Conservation (phyloP, 768 basidiomycete genomes). For the Collybia sp. region DNA sequence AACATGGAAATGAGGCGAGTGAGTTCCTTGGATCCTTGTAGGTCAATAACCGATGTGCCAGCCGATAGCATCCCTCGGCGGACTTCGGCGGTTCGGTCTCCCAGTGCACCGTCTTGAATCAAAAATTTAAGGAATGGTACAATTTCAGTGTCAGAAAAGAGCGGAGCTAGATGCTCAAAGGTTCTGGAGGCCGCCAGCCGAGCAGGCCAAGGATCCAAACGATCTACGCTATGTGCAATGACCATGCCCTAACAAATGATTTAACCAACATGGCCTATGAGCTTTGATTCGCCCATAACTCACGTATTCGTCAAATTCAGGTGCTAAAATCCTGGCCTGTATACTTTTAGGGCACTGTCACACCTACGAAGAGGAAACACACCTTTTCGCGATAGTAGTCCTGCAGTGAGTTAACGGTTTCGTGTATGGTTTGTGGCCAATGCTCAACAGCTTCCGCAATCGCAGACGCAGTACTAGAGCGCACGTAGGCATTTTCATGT, state of each 20-base stretch:
- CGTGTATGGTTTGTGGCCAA: slow-evolving; percentile 54
- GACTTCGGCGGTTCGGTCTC: slow-evolving; percentile 79
- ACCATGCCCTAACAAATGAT: slow-evolving; percentile 74
- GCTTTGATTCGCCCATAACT: slow-evolving; percentile 16
- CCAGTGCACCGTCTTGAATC: slow-evolving; percentile 80
- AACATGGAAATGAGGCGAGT: slow-evolving; percentile 77
- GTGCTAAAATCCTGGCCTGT: slow-evolving; percentile 80
- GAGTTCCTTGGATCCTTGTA: slow-evolving; percentile 70
- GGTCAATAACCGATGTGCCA: slow-evolving; percentile 76
- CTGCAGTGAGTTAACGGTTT: slow-evolving; percentile 50
- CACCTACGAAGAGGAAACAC: slow-evolving; percentile 1
- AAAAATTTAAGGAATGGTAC: slow-evolving; percentile 80
- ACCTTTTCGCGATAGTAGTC: slow-evolving; percentile 84
- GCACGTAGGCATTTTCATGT: slow-evolving; percentile 78
- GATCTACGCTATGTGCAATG: slow-evolving; percentile 79
- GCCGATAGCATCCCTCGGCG: slow-evolving; percentile 86
- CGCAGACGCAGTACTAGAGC: slow-evolving; percentile 64
- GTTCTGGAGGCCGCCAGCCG: slow-evolving; percentile 70
- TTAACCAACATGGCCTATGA: slow-evolving; percentile 4
- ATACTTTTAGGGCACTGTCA: not conserved
- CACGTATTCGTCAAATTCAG: slow-evolving; percentile 92
- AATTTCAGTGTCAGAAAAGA: slow-evolving; percentile 58
- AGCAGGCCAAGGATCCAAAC: slow-evolving; percentile 83
- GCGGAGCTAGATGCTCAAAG: slow-evolving; percentile 63
- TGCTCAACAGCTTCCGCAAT: slow-evolving; percentile 74